phyloP scores from a whole-genome alignment of 176 grass and related monocot genomes.

The Carex cristatella region DNA sequence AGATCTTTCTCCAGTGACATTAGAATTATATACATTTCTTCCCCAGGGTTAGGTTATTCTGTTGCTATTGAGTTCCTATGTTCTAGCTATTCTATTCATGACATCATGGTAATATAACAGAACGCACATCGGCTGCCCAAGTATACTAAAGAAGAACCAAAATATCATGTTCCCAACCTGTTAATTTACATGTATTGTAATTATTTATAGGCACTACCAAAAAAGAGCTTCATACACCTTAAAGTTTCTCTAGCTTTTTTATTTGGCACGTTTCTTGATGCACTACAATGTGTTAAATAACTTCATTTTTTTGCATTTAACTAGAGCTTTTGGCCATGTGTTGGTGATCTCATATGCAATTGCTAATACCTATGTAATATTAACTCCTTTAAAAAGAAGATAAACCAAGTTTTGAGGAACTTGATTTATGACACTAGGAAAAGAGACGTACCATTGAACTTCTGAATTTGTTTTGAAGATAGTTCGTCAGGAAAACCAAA shows the following conservation, averaged over 20 bases:
- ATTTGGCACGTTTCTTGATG: neutral
- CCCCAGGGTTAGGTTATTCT: neutral
- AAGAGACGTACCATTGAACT: constrained; percentile 59
- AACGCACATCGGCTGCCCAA: constrained; percentile 91
- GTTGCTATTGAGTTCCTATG: constrained; percentile 24
- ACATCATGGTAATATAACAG: constrained; percentile 96
- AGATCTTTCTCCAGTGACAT: neutral
- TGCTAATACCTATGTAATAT: neutral
- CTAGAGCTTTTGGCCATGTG: neutral
- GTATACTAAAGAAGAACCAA: constrained; percentile 99
- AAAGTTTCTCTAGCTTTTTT: neutral
- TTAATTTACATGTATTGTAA: neutral
- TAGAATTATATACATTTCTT: constrained; percentile 9
- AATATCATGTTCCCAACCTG: constrained; percentile 99
- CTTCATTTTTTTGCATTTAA: neutral
- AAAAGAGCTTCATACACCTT: neutral
- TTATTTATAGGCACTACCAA: neutral
- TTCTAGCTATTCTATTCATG: constrained; percentile 72
- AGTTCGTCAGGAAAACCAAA: constrained; percentile 73
- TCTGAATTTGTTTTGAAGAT: constrained; percentile 75
- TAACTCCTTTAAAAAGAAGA: neutral
- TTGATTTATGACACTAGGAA: neutral
- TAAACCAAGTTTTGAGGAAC: neutral
- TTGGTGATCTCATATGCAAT: neutral
- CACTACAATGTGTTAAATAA: neutral